Evolutionary conservation across 2,329 filamentous ascomycete species (phyloP), one percentile per base, ranked within the genome.

Genomic region (Claviceps sp.): DNA sequence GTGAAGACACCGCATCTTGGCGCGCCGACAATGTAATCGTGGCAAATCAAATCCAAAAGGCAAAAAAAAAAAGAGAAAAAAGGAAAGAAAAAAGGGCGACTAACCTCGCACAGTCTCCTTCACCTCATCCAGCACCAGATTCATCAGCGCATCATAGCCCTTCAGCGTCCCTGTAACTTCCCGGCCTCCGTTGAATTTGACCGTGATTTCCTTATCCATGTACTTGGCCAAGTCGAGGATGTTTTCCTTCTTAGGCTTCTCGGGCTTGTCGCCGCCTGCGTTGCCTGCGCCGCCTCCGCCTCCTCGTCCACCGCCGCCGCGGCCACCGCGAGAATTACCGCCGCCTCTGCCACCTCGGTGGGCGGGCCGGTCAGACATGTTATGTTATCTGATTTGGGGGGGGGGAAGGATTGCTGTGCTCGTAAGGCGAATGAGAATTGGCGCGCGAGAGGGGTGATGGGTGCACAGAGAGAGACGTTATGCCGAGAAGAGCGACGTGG

Each of bases 141-240:
- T 98, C 90, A 97, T 97, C 55, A 98, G 77, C 61, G 93, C 90
- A 67, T 98, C 93, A 67, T 90, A 97, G 56, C 93, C 93, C 70
- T 97, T 97, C 43, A 98, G 75, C 1, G 82, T 88, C 50, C 93
- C 93, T 49, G 82, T 84, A 52, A 95, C 91, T 75, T 96, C 89
- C 55, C 91, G 75, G 1, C 93, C 93, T 43, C 93, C 93, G 64
- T 88, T 96, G 69, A 98, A 97, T 72, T 97, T 97, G 66, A 98
- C 90, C 9, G 79, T 86, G 60, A 98, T 88, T 65, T 85, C 79
- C 79, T 96, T 95, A 70, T 98, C 89, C 85, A 95, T 89, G 70
- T 97, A 98, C 73, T 95, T 95, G 65, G 77, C 82, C 62, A 98
- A 70, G 65, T 98, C 91, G 51, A 98, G 80, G 62, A 98, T 98